A percentile compares a stretch with the other conserved stretches of the same genome.
Evolutionary conservation across 768 basidiomycete genomes (phyloP).

Genomic region (button mushroom (Agaricus bisporus)): DNA sequence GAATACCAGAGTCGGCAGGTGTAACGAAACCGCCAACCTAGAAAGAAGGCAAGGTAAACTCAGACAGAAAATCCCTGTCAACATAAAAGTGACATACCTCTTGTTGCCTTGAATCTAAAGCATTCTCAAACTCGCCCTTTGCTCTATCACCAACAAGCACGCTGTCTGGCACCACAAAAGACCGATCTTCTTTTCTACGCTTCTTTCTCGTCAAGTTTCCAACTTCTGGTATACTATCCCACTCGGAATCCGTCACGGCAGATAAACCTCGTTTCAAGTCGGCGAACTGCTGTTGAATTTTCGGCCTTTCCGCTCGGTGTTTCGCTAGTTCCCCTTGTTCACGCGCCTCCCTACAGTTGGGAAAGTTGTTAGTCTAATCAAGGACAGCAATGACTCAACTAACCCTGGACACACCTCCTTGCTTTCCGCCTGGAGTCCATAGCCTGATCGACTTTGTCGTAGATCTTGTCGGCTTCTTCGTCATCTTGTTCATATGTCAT

Average conservation of each 20-base stretch:
- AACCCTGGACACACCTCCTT: constrained; percentile 62
- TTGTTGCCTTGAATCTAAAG: constrained; percentile 72
- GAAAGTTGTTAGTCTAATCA: constrained; percentile 21
- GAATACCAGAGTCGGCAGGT: constrained; percentile 68
- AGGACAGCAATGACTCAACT: constrained; percentile 24
- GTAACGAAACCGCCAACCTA: constrained; percentile 74
- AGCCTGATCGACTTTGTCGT: constrained; percentile 82
- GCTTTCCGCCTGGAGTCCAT: constrained; percentile 84
- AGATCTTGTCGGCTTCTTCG: constrained; percentile 95
- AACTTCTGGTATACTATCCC: constrained; percentile 94
- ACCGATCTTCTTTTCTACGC: constrained; percentile 76
- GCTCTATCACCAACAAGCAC: constrained; percentile 81
- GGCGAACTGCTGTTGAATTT: constrained; percentile 93
- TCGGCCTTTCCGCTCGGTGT: constrained; percentile 82
- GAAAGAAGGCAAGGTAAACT: neutral
- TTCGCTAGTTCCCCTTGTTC: constrained; percentile 68
- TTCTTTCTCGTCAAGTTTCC: constrained; percentile 93
- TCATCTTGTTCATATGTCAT: constrained; percentile 97
- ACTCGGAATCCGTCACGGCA: constrained; percentile 83
- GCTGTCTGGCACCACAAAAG: constrained; percentile 91
- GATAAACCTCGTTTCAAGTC: constrained; percentile 90
- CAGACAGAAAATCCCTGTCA: neutral
- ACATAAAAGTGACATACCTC: constrained; percentile 38
- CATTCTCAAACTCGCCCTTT: constrained; percentile 71
- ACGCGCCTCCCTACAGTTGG: constrained; percentile 52